phyloP scores from a whole-genome alignment of 2,329 filamentous ascomycete species.

The Colletotrichum shisoi region DNA sequence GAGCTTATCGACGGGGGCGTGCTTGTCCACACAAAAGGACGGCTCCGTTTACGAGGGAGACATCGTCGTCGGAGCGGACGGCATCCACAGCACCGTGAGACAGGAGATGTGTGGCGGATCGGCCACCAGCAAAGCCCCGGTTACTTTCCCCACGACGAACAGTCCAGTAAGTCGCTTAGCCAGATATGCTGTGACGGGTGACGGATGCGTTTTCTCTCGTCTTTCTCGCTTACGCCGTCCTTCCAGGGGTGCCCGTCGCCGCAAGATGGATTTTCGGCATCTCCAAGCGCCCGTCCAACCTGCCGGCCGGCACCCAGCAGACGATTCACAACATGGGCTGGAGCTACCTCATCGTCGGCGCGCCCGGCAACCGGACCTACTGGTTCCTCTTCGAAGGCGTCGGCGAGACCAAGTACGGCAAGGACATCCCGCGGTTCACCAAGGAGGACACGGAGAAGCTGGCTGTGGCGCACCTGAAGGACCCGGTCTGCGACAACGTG shows the following conservation, averaged over 20 bases:
- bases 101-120: conserved; percentile 46
- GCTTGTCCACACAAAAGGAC: conserved; percentile 45
- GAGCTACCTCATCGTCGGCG: conserved; percentile 46
- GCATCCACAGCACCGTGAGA: conserved; percentile 52
- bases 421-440: conserved; percentile 48
- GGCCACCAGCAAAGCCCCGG: conserved; percentile 42
- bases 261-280: conserved; percentile 52
- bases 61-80: conserved; percentile 52
- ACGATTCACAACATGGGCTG: conserved; percentile 38
- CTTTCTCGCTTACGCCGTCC: background rate
- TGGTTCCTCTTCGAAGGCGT: conserved; percentile 50
- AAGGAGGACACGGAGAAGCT: conserved; percentile 46
- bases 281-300: conserved; percentile 40
- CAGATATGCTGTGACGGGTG: background rate
- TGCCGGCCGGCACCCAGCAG: conserved; percentile 3
- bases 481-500: conserved; percentile 41
- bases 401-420: conserved; percentile 43
- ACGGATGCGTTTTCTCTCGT: too few relatives aligned
- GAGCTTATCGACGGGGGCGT: conserved; percentile 39
- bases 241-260: conserved; percentile 21
- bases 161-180: conserved; percentile 7
- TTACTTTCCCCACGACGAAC: conserved; percentile 41
- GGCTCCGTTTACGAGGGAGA: conserved; percentile 46
- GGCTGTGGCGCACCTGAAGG: conserved; percentile 40
- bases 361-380: conserved; percentile 46